Evolutionary conservation across 208 protist species (phyloP), one percentile per base, ranked within the genome.

Genomic region (Trypanosoma avium): DNA sequence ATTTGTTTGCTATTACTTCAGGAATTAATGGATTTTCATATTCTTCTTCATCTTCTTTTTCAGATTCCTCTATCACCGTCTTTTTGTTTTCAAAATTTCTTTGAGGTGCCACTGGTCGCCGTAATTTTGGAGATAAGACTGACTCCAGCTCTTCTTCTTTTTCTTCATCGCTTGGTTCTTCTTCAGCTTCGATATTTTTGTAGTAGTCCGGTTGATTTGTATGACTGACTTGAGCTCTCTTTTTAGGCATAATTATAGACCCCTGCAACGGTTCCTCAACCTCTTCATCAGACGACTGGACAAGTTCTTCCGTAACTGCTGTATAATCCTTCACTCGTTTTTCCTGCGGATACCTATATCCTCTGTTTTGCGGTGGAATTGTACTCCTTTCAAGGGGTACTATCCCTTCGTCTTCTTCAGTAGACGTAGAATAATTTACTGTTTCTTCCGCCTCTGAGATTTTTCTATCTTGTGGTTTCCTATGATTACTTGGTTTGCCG

Each of bases 121-220:
- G 9, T 1, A 10, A 2, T 12, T 26, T 43, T 2, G 2, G 53
- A 30, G 33, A 45, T 6, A 58, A 4, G 7, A 38, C 33, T 38
- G 33, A 13, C 33, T 13, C 10, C 33, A 13, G 5, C 33, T 10
- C 10, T 38, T 38, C 10, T 10, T 38, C 7, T 13, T 10, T n/a
- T n/a, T n/a, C 69, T 49, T 70, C 69, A 8, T 70, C 61, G 21
- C 61, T 65, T 21, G 49, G 29, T 21, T 66, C 46, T 21, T 52
- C 53, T 2, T 4, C 3, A 4, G 1, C 32, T 27, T 33, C 30
- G 15, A n/a, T 36, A 3, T 63, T 24, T 21, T 9, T 13, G 3
- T 38, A 26, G 5, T 57, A 54, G 21, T 73, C 66, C 0, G 29
- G 3, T 35, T 61, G 58, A 3, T 38, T 54, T 4, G 57, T n/a